Base-by-base conservation (phyloP, 345 rosid genomes). In the Populus euphratica region DNA sequence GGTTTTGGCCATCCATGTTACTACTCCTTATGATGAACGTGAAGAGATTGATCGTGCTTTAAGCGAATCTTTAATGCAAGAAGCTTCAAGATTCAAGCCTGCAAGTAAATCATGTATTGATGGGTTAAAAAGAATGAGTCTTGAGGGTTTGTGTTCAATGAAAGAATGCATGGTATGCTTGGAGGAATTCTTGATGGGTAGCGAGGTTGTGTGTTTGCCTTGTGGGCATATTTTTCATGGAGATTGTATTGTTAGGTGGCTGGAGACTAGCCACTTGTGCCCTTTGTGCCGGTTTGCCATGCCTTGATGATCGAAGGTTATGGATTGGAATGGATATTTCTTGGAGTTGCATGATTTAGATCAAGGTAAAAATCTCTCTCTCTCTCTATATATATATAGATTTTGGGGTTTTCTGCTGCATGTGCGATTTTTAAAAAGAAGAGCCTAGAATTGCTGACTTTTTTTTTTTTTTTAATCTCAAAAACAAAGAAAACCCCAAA, bases 191-290 rank as follows among this genome's bases (percentile, higher is more conserved):
- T 50, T 17, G 73, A 39, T 64, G 36, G 76, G 71, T 66, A 21
- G 12, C 1, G 68, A 72, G 39, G n/a, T 67, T 8, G 27, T 25
- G 10, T 10, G 56, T 31, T 23, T 78, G 72, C 76, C 68, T 52
- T 78, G 76, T 52, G 66, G 66, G 7, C 77, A 78, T 78, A 43
- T 50, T 25, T 78, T 47, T 47, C 81, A 72, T 52, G 52, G 44
- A 44, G 66, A 72, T 14, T 72, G 81, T 36, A 50, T 65, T 7
- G 56, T 54, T 27, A 47, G 25, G 27, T 72, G 81, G 72, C 71
- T 78, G 8, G 41, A 38, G 54, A 65, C 38, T 0, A 72, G 72
- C 70, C 71, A 72, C 27, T 16, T 66, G 54, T 78, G 81, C 39
- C 81, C 81, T 72, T 16, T 67, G 49, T 66, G 73, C 66, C 70